Evolutionary conservation across 331 rosid genomes (phyloP).

Genomic region (Arachis monticola): DNA sequence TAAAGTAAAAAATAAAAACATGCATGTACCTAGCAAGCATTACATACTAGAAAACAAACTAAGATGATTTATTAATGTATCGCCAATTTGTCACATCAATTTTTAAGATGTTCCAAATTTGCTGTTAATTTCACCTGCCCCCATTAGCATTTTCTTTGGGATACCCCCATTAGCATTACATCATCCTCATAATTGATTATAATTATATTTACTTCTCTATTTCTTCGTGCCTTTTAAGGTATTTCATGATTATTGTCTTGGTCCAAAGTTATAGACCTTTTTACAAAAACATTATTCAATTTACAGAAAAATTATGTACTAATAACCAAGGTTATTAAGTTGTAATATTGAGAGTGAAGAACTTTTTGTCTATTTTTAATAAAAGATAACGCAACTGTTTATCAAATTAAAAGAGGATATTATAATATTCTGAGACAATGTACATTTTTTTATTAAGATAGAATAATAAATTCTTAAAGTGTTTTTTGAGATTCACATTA

Average conservation of each 20-base stretch:
- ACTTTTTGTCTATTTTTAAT: too few species aligned
- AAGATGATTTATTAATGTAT: neutral
- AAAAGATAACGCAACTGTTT: too few species aligned
- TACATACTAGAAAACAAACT: neutral
- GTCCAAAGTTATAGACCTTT: neutral
- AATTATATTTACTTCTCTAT: neutral
- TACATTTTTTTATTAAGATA: too few species aligned
- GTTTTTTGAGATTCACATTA: too few species aligned
- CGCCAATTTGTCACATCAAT: slow-evolving; percentile 14
- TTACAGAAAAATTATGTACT: too few species aligned
- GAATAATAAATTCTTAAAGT: too few species aligned
- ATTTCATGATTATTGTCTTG: neutral
- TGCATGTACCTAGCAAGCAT: neutral
- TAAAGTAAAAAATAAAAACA: too few species aligned
- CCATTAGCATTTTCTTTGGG: slow-evolving; percentile 7
- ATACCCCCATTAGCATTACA: slow-evolving; percentile 20
- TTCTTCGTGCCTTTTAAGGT: neutral
- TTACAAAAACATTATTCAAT: neutral
- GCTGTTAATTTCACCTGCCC: slow-evolving; percentile 4
- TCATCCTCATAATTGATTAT: slow-evolving; percentile 10
- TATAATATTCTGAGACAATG: too few species aligned
- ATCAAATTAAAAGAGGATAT: too few species aligned
- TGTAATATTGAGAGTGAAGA: too few species aligned
- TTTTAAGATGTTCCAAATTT: neutral
- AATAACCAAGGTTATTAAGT: too few species aligned